phyloP scores from a whole-genome alignment of 192 early-diverging fungal species.

The Coemansia guatemalensis region DNA sequence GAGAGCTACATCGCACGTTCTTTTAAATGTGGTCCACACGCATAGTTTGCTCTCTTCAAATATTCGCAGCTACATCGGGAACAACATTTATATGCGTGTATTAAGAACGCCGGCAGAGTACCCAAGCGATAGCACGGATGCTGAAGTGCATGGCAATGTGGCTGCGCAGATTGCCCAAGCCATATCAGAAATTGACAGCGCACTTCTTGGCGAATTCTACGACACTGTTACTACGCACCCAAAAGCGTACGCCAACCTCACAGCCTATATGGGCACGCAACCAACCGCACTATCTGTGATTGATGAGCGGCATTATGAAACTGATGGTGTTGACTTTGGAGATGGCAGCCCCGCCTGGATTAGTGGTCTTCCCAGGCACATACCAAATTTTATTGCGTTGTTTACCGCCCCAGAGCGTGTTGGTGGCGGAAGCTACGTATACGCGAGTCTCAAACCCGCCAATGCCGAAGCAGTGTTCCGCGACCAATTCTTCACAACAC shows the following conservation, averaged over 20 bases:
- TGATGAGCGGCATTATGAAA: constrained; percentile 31
- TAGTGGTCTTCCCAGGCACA: constrained; percentile 27
- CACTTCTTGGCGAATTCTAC: constrained; percentile 18
- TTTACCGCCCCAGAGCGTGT: constrained; percentile 8
- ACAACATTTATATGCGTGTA: constrained; percentile 21
- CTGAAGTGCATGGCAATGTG: constrained; percentile 4
- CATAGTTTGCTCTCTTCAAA: constrained; percentile 11
- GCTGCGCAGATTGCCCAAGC: constrained; percentile 7
- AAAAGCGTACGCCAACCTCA: constrained; percentile 11
- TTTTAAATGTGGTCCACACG: constrained; percentile 29
- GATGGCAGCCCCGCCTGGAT: constrained; percentile 35
- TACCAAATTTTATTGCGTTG: constrained; percentile 38
- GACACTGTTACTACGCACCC: constrained; percentile 18
- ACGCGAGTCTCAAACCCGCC: constrained; percentile 16
- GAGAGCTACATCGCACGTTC: not conserved
- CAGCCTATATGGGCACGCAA: constrained; percentile 6
- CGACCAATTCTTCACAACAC: constrained; percentile 21
- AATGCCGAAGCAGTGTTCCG: constrained; percentile 4
- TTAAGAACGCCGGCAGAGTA: not conserved
- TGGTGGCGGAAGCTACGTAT: constrained; percentile 16
- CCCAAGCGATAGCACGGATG: not conserved
- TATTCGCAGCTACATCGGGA: constrained; percentile 27
- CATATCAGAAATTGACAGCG: constrained; percentile 4
- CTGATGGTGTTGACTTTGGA: constrained; percentile 35
- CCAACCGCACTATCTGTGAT: constrained; percentile 16